phyloP scores from a whole-genome alignment of 2,329 filamentous ascomycete genomes.

The Colletotrichum paranaense region DNA sequence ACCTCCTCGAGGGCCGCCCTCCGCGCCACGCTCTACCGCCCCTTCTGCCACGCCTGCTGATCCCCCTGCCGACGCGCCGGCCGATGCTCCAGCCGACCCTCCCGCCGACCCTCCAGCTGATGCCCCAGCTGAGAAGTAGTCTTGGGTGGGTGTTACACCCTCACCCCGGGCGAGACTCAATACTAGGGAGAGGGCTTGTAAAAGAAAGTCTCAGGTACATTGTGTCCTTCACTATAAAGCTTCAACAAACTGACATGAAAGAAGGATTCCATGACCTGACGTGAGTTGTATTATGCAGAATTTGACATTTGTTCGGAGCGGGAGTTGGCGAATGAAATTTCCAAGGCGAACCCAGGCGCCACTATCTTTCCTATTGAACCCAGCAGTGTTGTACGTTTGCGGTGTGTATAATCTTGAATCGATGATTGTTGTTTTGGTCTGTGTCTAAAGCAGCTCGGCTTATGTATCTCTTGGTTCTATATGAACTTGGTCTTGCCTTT shows the following conservation, averaged over 20 bases:
- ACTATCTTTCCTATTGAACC: neutral
- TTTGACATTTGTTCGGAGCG: constrained; percentile 5
- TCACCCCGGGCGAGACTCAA: neutral
- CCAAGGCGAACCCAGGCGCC: constrained; percentile 23
- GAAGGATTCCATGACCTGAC: neutral
- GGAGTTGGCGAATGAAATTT: constrained; percentile 7
- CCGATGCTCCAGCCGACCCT: constrained; percentile 17
- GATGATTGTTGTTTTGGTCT: neutral
- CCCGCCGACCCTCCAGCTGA: constrained; percentile 13
- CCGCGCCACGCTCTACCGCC: neutral
- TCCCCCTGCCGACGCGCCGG: constrained; percentile 8
- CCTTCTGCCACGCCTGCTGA: constrained; percentile 3
- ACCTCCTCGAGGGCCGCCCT: constrained; percentile 2
- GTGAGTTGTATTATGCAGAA: constrained; percentile 14
- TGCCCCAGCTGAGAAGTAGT: constrained; percentile 24
- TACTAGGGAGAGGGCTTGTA: neutral
- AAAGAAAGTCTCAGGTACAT: neutral
- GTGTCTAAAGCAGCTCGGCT: neutral
- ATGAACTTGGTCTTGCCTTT: neutral
- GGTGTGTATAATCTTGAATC: neutral
- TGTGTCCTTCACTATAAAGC: neutral
- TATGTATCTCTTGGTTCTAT: neutral
- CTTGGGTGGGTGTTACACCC: neutral
- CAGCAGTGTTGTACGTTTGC: neutral
- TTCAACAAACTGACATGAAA: neutral